Base-by-base conservation (phyloP, 352 stramenopile species). In the Phytophthora capsici region DNA sequence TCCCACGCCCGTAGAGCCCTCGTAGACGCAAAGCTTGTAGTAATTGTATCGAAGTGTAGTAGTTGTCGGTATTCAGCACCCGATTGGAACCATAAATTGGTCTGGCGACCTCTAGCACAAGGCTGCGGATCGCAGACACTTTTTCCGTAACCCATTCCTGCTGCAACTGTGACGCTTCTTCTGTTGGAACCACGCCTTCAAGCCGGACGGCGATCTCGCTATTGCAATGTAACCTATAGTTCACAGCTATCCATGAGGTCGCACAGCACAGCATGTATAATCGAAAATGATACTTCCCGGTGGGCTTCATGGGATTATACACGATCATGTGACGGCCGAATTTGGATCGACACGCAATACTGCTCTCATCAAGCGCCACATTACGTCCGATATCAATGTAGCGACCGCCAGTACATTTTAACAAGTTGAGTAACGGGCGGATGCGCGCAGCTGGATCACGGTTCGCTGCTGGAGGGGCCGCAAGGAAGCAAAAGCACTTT, bases 21-120 rank as follows among this genome's bases (percentile, higher is more conserved):
- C 67, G 64, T 2, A 70, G 16, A n/a, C 54, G 53, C 12, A 79
- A 23, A 9, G 30, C 47, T 6, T 65, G 28, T 3, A 74, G 37
- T 14, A 76, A 43, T 19, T 70, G 57, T 14, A 71, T 49, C 1
- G 57, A 74, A 1, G 58, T 76, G 37, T 79, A 76, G 45, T 65
- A 80, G 51, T 76, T 71, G 48, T 76, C 66, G 10, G 46, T 69
- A 28, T 70, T 71, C 12, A 80, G 25, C 3, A 80, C 55, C 3
- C 66, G 49, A n/a, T 65, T 65, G 0, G 62, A 63, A 4, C 40
- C 26, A 38, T 65, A 55, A 16, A 74, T 51, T 5, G 62, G 54
- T 17, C 34, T 22, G 23, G 25, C 48, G 0, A 79, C 52, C 30
- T 79, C 66, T 2, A 75, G 40, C 8, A 75, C 71, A 22, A 63